Base-by-base conservation (phyloP, 169 alveolate genomes). In the Eimeria tenella region DNA sequence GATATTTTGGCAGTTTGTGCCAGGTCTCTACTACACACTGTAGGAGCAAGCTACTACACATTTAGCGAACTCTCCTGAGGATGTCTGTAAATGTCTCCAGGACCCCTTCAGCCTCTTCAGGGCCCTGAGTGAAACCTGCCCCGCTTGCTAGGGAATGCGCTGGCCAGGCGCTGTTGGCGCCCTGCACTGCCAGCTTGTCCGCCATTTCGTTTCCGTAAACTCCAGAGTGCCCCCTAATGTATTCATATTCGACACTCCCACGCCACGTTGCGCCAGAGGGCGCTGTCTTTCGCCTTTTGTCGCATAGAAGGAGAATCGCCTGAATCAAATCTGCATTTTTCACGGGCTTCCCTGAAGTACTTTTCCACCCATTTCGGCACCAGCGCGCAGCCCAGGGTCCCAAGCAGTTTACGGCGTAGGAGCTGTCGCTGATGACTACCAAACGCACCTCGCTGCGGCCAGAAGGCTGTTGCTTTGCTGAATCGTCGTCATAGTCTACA, bases 341-440 rank as follows among this genome's bases (percentile, higher is more conserved):
- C 5, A 49, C 84, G 31, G 21, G n/a, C 31, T 19, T 49, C 84
- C 84, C 84, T 4, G 84, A 10, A 23, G 84, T 56, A 23, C 60
- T 31, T 17, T 4, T 49, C 84, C 84, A 74, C 25, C 60, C 60
- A 31, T 74, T 74, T 19, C 9, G 60, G 21, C 31, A n/a, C 84
- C 84, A 74, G 52, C 84, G 84, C 9, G n/a, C 60, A 10, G 42
- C 60, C 84, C 84, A 74, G 1, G 60, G 84, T 56, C 84, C 84
- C 84, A 74, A 52, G 23, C 84, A 74, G 19, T 74, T 23, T 31
- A 74, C 60, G 55, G 84, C 84, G 23, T 74, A 74, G 55, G 10
- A 11, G 60, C 84, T 74, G 60, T 74, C 84, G 62, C 62, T 19
- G 31, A 23, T 10, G 42, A 68, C 77, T 68, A 68, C 77, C 62